Conservation (phyloP, 2,329 filamentous ascomycete species). For the Neonectria magnoliae region DNA sequence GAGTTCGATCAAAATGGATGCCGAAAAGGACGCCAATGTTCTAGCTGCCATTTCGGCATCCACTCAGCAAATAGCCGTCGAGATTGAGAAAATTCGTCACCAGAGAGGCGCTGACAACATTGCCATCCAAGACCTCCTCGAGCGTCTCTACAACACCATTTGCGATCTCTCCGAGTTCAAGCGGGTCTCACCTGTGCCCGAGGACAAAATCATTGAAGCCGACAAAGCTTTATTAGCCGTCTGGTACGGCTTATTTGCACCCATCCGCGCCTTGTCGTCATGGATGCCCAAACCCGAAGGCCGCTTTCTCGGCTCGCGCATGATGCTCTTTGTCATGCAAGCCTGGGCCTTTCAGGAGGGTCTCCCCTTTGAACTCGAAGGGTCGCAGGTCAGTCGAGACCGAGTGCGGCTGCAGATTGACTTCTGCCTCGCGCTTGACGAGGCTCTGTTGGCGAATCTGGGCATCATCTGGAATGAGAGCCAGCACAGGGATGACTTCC, state of each 20-base stretch:
- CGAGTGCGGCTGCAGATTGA: neutral
- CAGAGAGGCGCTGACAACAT: neutral
- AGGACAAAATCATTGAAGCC: neutral
- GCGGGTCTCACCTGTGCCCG: neutral
- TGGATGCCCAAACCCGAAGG: neutral
- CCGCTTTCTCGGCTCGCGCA: neutral
- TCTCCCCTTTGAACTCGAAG: neutral
- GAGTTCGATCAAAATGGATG: neutral
- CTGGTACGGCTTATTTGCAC: neutral
- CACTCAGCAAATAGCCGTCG: neutral
- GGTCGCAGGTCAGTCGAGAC: neutral
- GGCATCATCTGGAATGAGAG: neutral
- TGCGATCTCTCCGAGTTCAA: constrained; percentile 1
- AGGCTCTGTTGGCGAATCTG: neutral
- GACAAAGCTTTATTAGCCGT: neutral
- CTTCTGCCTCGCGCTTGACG: neutral
- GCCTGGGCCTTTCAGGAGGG: neutral
- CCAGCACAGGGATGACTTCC: neutral
- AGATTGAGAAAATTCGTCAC: neutral
- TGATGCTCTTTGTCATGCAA: neutral
- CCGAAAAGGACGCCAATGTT: too few species aligned
- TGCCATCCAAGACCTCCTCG: neutral
- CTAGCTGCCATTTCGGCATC: neutral
- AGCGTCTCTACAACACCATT: neutral
- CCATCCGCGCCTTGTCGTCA: neutral